Evolutionary conservation across 129 eudicot species (phyloP), one percentile per base, ranked within the genome.

Genomic region (Deinandra increscens): DNA sequence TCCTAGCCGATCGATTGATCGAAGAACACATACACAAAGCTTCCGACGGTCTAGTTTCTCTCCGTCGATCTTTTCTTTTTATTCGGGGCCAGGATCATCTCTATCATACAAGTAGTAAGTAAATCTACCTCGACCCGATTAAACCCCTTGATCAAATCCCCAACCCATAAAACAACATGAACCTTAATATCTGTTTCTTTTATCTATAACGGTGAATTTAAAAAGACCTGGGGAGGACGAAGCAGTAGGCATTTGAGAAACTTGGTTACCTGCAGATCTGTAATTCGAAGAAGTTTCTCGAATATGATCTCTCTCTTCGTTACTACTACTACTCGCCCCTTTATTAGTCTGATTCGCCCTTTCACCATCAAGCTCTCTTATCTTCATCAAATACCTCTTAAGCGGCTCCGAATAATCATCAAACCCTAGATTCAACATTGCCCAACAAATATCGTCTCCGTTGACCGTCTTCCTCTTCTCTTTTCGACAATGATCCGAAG

Each of bases 381-480:
- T 80, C 81, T 72, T 88, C 31, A 72, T 66, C 83, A 91, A 79
- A 70, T 91, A 91, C 84, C 88, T 84, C 63, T 80, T 82, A 38
- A 88, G 64, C 9, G 84, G 81, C 78, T 77, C 88, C 0, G 78
- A 72, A 65, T 82, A 88, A 17, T 91, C 82, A 76, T 91, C 97
- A 82, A 91, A 91, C 64, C 97, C 97, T 64, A 91, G 84, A 42
- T 76, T 81, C 60, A 76, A 78, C 68, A 91, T 68, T 43, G 97
- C 97, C 97, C 97, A 91, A 68, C 94, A 84, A 14, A 91, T 83
- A 41, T 91, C 96, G 13, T 91, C 97, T 22, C 97, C 97, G n/a
- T 88, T 91, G 12, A 91, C 88, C 0, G 97, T 91, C 72, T 91
- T 91, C 41, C 97, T 62, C 75, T 86, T 91, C 83, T 91, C 97